Percentiles rank a stretch among this genome's conserved stretches.
Conservation (phyloP, 495 filamentous ascomycete species). For the Staphylotrichum tortipilum region DNA sequence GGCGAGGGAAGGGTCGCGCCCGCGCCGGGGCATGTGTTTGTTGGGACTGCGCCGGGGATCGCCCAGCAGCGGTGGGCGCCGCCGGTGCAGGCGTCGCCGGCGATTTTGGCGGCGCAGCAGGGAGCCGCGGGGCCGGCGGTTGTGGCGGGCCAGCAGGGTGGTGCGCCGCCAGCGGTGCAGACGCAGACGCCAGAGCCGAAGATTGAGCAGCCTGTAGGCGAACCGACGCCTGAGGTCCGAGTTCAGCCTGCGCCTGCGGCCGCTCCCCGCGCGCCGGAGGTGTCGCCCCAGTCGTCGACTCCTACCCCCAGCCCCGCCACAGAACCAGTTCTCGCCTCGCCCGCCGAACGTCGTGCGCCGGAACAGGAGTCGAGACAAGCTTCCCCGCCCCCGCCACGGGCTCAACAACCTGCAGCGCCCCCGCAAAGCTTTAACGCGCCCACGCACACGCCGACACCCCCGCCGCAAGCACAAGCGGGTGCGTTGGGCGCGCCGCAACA, state of each 20-base stretch:
- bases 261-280: neutral
- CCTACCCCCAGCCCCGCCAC: too few species aligned
- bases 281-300: slow-evolving; percentile 1
- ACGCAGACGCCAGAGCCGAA: too few species aligned
- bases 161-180: too few species aligned
- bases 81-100: too few species aligned
- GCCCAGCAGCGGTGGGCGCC: slow-evolving; percentile 13
- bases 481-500: neutral
- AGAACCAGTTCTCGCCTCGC: slow-evolving; percentile 1
- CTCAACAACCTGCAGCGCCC: neutral
- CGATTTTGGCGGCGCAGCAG: neutral
- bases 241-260: neutral
- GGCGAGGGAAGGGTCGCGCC: slow-evolving; percentile 32
- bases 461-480: too few species aligned
- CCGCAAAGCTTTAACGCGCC: neutral
- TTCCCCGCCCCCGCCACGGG: too few species aligned
- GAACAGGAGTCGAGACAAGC: too few species aligned
- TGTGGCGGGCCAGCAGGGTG: too few species aligned
- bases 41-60: slow-evolving; percentile 18
- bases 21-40: slow-evolving; percentile 30
- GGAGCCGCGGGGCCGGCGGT: too few species aligned
- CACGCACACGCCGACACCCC: too few species aligned
- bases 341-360: too few species aligned
- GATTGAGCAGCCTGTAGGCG: neutral
- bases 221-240: neutral